Conservation (phyloP, 345 rosid species). For the Salix udensis region DNA sequence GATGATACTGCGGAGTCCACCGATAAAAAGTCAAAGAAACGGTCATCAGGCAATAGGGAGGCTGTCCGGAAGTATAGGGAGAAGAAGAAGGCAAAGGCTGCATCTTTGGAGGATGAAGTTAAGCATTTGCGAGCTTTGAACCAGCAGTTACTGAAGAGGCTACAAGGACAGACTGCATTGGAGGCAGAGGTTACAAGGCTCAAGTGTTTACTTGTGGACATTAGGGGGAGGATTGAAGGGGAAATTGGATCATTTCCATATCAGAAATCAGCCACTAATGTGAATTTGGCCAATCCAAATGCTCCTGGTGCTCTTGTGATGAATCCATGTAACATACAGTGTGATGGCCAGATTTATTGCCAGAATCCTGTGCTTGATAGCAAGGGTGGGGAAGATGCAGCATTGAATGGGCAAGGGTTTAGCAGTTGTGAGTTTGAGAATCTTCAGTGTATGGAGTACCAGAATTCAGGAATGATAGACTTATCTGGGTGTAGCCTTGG, state of each 20-base stretch:
- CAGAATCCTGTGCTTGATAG: slow-evolving; percentile 52
- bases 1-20: slow-evolving; percentile 80
- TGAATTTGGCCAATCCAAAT: slow-evolving; percentile 36
- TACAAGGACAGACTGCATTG: slow-evolving; percentile 84
- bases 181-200: slow-evolving; percentile 89
- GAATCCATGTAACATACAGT: slow-evolving; percentile 79
- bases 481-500: slow-evolving; percentile 41
- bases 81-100: slow-evolving; percentile 95
- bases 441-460: slow-evolving; percentile 57
- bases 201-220: slow-evolving; percentile 94
- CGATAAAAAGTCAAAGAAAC: slow-evolving; percentile 60
- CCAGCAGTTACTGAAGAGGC: slow-evolving; percentile 77
- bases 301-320: slow-evolving; percentile 49
- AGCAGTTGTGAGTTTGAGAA: slow-evolving; percentile 66
- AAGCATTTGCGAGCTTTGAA: slow-evolving; percentile 61
- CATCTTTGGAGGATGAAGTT: slow-evolving; percentile 89
- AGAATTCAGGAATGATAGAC: slow-evolving; percentile 47
- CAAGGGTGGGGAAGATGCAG: slow-evolving; percentile 43
- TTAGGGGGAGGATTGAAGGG: slow-evolving; percentile 94
- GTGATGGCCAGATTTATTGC: slow-evolving; percentile 69
- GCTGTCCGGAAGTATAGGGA: slow-evolving; percentile 96
- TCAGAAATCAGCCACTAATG: slow-evolving; percentile 53
- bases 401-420: slow-evolving; percentile 43
- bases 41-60: slow-evolving; percentile 75
- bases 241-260: slow-evolving; percentile 95